phyloP scores from a whole-genome alignment of 371 early-diverging fungal genomes.

The Entomophthora muscae region DNA sequence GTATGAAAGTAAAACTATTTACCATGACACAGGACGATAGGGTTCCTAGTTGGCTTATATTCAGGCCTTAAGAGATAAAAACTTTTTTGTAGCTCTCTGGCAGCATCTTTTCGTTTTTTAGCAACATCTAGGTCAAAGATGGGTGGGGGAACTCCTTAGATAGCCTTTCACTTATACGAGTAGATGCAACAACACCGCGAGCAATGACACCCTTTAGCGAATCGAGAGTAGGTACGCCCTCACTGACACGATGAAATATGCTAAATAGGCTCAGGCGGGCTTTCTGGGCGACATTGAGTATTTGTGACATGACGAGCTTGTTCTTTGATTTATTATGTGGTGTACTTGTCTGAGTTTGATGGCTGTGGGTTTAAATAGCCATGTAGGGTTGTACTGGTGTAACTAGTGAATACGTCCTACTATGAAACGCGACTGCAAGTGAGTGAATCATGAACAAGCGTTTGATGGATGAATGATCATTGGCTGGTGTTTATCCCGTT shows the following conservation, averaged over 20 bases:
- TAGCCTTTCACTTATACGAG: neutral
- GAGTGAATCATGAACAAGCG: too few species aligned
- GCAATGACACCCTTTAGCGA: neutral
- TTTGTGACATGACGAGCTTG: neutral
- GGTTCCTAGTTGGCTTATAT: slow-evolving; percentile 5
- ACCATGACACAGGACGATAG: slow-evolving; percentile 8
- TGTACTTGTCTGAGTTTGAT: too few species aligned
- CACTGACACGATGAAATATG: neutral
- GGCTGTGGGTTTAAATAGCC: too few species aligned
- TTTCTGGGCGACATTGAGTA: neutral
- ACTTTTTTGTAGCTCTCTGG: neutral
- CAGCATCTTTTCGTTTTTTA: neutral
- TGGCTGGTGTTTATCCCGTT: too few species aligned
- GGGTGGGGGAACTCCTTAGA: neutral
- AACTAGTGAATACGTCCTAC: too few species aligned
- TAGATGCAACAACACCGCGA: neutral
- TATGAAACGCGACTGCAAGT: too few species aligned
- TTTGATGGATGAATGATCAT: too few species aligned
- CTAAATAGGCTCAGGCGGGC: neutral
- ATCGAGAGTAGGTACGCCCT: neutral
- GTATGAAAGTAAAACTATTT: neutral
- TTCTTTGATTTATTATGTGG: too few species aligned
- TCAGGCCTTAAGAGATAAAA: neutral
- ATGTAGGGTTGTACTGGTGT: too few species aligned
- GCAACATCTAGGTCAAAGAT: neutral